A percentile compares a stretch with the other conserved stretches of the same genome.
These are phyloP conservation scores for Pythium oligandrum DNA, from an alignment of 352 stramenopile species.

Conservation along the genomic window DNA sequence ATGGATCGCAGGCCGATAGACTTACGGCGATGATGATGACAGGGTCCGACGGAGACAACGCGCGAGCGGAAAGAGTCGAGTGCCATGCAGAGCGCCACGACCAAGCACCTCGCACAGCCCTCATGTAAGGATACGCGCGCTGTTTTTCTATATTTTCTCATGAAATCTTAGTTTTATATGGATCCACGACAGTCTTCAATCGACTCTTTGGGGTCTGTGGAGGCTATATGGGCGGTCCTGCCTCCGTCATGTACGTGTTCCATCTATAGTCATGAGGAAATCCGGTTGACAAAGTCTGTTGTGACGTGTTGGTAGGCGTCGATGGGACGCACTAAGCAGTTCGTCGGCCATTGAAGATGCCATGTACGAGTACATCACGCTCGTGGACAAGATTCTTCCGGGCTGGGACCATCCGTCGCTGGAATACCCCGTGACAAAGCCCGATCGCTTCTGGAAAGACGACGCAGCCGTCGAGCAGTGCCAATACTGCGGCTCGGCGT, in stretches of 20 bases:
- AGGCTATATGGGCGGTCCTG: constrained; percentile 32
- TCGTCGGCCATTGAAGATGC: constrained; percentile 27
- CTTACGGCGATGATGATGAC: not conserved
- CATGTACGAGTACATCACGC: constrained; percentile 49
- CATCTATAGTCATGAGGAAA: not conserved
- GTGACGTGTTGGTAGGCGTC: constrained; percentile 24
- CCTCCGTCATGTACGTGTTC: constrained; percentile 53
- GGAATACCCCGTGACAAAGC: constrained; percentile 46
- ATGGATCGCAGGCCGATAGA: no score
- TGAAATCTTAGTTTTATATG: no score
- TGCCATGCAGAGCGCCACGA: constrained; percentile 15
- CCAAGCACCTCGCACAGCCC: constrained; percentile 4
- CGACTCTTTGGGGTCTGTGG: constrained; percentile 48
- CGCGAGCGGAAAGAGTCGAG: constrained; percentile 40
- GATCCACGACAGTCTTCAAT: constrained; percentile 14
- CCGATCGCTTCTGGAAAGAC: constrained; percentile 63
- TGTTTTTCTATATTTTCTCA: not conserved
- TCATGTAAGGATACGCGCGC: constrained; percentile 12
- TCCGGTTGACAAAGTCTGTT: no score
- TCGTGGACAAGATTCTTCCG: constrained; percentile 59
- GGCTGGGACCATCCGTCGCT: constrained; percentile 45
- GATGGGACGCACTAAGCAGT: constrained; percentile 57
- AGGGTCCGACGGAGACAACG: constrained; percentile 49
- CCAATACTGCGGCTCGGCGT: constrained; percentile 39
- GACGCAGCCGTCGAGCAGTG: constrained; percentile 36